Percentiles rank a stretch among this genome's conserved stretches.
Conservation (phyloP, 202 grass and related monocot genomes). For the Schoenoplectus tabernaemontani region DNA sequence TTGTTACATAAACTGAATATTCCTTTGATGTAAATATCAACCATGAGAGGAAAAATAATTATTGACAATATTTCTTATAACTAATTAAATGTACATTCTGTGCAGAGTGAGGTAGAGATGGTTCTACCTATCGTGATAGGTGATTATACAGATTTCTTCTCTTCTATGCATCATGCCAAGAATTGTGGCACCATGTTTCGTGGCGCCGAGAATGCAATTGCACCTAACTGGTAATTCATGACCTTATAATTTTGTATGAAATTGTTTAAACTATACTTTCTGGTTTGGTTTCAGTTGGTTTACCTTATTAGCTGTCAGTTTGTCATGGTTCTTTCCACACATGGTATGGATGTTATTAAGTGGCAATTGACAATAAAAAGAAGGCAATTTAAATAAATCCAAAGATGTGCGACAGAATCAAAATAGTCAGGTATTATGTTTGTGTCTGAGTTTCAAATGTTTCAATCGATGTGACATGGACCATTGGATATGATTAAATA, state of each 20-base stretch:
- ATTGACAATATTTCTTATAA: too few relatives aligned
- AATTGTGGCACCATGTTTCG: slow-evolving; percentile 96
- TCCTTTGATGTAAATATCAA: too few relatives aligned
- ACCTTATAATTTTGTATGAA: not conserved
- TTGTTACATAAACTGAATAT: not conserved
- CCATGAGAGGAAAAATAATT: too few relatives aligned
- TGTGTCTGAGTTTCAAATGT: not conserved
- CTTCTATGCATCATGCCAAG: slow-evolving; percentile 78
- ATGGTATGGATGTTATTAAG: too few relatives aligned
- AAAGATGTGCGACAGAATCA: not conserved
- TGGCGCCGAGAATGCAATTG: slow-evolving; percentile 66
- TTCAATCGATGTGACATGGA: not conserved
- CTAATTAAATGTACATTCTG: not conserved
- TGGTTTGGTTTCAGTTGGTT: not conserved
- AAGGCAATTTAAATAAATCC: not conserved
- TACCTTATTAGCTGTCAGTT: not conserved
- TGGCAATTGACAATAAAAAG: not conserved
- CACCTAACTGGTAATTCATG: slow-evolving; percentile 57
- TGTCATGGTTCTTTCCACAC: not conserved
- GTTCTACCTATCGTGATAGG: slow-evolving; percentile 70
- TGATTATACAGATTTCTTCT: slow-evolving; percentile 98
- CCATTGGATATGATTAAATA: not conserved
- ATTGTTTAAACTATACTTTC: not conserved
- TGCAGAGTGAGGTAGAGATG: slow-evolving; percentile 76
- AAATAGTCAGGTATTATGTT: not conserved